Conservation (phyloP, 768 basidiomycete species). For the Lentinus brumalis region DNA sequence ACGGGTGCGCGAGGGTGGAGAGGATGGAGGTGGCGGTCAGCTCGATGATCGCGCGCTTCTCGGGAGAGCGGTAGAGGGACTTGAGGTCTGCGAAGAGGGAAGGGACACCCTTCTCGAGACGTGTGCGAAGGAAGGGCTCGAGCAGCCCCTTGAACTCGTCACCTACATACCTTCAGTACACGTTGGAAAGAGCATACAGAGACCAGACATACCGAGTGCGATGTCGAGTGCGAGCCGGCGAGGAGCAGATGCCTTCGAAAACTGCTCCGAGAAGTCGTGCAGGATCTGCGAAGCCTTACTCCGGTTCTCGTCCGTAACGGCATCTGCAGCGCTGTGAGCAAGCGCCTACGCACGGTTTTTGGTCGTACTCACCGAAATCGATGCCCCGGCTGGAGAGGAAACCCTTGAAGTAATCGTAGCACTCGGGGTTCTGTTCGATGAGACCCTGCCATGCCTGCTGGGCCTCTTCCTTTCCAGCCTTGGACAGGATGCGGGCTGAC, state of each 20-base stretch:
- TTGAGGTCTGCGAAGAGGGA: slow-evolving; percentile 94
- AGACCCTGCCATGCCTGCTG: slow-evolving; percentile 79
- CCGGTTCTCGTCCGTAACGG: slow-evolving; percentile 51
- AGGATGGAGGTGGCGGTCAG: slow-evolving; percentile 60
- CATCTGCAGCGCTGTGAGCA: slow-evolving; percentile 29
- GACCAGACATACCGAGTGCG: slow-evolving; percentile 44
- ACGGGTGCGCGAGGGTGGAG: slow-evolving; percentile 37
- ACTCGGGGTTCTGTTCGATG: slow-evolving; percentile 85
- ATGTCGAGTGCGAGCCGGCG: slow-evolving; percentile 72
- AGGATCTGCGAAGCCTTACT: slow-evolving; percentile 58
- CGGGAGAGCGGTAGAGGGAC: slow-evolving; percentile 65
- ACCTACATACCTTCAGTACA: slow-evolving; percentile 37
- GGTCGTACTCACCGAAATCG: slow-evolving; percentile 54
- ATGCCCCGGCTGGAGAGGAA: slow-evolving; percentile 69
- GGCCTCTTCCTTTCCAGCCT: slow-evolving; percentile 67
- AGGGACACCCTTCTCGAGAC: slow-evolving; percentile 83
- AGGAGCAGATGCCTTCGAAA: slow-evolving; percentile 72
- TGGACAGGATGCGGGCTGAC: slow-evolving; percentile 77
- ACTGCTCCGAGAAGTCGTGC: slow-evolving; percentile 56
- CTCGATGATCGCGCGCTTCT: slow-evolving; percentile 71
- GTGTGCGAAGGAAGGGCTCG: slow-evolving; percentile 65
- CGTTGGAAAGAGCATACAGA: neutral
- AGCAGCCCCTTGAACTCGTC: slow-evolving; percentile 69
- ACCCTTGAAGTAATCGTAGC: slow-evolving; percentile 75
- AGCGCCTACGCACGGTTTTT: neutral